Evolutionary conservation across 2,329 filamentous ascomycete genomes (phyloP).

Genomic region (Epichloe sp.): DNA sequence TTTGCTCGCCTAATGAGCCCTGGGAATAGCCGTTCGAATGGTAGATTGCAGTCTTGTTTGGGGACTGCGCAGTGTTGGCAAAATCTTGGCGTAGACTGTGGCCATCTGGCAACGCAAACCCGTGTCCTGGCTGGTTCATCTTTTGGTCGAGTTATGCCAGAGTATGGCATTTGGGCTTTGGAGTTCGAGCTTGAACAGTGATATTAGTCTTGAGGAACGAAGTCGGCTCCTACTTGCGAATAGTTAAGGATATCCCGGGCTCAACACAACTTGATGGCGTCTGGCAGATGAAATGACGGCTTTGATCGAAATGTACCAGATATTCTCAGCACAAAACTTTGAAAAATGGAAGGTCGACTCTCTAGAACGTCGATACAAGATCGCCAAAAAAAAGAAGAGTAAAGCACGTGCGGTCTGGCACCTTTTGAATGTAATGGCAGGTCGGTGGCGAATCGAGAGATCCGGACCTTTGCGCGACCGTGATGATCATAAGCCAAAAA

Average conservation of each 20-base stretch:
- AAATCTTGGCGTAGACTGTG: conserved; percentile 12
- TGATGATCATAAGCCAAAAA: background rate
- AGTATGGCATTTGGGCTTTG: background rate
- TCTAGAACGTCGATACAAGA: background rate
- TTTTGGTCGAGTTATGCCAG: conserved; percentile 2
- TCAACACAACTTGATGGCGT: background rate
- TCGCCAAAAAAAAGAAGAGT: background rate
- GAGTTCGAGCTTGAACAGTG: background rate
- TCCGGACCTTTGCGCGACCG: background rate
- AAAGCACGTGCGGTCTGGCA: background rate
- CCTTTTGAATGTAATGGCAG: background rate
- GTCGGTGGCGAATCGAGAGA: background rate
- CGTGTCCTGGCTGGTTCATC: conserved; percentile 19
- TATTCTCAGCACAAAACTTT: background rate
- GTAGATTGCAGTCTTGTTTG: conserved; percentile 7
- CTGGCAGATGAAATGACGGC: background rate
- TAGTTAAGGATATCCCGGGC: background rate
- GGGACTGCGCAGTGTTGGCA: conserved; percentile 8
- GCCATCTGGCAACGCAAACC: conserved; percentile 12
- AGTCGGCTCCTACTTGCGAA: no score
- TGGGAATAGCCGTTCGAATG: background rate
- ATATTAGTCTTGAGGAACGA: no score
- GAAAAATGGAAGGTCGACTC: background rate
- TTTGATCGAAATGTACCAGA: background rate
- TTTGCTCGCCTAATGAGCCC: conserved; percentile 4